Base-by-base conservation (phyloP, 2,329 filamentous ascomycete genomes). In the Lizonia empirigonia region DNA sequence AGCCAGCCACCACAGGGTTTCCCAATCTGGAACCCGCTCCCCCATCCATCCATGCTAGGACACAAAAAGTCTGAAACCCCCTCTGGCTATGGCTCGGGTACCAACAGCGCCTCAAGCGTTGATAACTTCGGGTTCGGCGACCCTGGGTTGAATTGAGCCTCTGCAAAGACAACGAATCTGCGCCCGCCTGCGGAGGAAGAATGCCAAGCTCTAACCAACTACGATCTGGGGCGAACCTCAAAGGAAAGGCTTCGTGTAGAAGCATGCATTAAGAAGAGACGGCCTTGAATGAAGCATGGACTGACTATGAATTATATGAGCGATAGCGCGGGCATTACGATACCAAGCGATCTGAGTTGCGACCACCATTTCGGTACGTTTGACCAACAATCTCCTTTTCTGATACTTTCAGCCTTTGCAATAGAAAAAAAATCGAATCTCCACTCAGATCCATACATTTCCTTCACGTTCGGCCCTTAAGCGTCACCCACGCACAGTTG, bases 1-100 rank as follows among this genome's bases (percentile, higher is more conserved):
- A 80, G 85, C 23, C 77, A 84, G 52, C 87, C 88, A 1, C 76
- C 78, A 1, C 80, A 81, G 34, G 85, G 83, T 2, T 74, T 87
- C 12, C 82, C 84, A 0, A 71, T 85, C 3, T 88, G 85, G 85
- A 80, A 65, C 7, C 69, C 70, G 22, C 50, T 57, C 6, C 55
- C 59, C 16, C 45, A 58, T 18, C 63, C 62, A 12, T 45, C 51
- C 34, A 37, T 46, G 23, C 35, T 61, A 22, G 46, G 48, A 18
- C 44, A 59, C 24, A 68, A 65, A 36, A 50, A 57, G 16, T 69
- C 67, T 34, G 58, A 58, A n/a, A 56, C 68, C n/a, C 64, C 67
- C 7, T 72, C 70, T 7, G 69, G 70, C 7, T 71, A 72, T 53
- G 63, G 53, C 7, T 72, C 69, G 19, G 68, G 65, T 16, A 62